Base-by-base conservation (phyloP, 2,329 filamentous ascomycete genomes). In the Fusarium liriodendri region DNA sequence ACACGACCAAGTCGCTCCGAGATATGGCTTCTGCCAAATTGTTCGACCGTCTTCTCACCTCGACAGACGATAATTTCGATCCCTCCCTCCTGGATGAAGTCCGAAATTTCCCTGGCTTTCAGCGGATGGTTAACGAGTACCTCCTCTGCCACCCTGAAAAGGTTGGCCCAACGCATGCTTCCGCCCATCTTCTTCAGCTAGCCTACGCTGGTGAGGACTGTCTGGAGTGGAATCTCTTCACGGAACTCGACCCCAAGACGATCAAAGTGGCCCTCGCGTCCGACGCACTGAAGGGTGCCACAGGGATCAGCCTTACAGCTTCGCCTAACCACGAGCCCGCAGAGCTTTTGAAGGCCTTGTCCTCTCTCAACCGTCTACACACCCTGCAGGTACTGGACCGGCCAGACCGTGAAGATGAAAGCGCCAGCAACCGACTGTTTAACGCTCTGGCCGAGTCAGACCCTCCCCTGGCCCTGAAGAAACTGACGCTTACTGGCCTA, bases 401-500 rank as follows among this genome's bases (percentile, higher is more conserved):
- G 10, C 65, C 64, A 8, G 18, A 45, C 11, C 47, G 61, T 1
- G 18, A 68, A 25, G 35, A 58, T 14, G 57, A 64, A 22, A 6
- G 22, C 25, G 10, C 8, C 6, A 65, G 37, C 40, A 38, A 33
- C 22, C 18, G 42, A 22, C 20, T 64, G 5, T 67, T 67, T 18
- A 37, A 59, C 2, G 50, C 62, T 33, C 47, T 70, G 2, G 38
- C 35, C 14, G 52, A 20, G 22, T 40, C 32, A 9, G 29, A 20
- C 22, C 29, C 27, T 6, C 35, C 11, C 5, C 29, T 50, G 2
- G 37, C 25, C n/a, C 20, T 58, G 20, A 52, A 65, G 16, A 70
- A 65, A 25, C 33, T 70, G 35, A 62, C 50, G 6, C 38, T 70
- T 18, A 62, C 68, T 25, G 55, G 47, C 3, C n/a, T 40, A 13